These are phyloP conservation scores for Coffea eugenioides DNA, from an alignment of 257 asterid genomes.

Conservation along the genomic window DNA sequence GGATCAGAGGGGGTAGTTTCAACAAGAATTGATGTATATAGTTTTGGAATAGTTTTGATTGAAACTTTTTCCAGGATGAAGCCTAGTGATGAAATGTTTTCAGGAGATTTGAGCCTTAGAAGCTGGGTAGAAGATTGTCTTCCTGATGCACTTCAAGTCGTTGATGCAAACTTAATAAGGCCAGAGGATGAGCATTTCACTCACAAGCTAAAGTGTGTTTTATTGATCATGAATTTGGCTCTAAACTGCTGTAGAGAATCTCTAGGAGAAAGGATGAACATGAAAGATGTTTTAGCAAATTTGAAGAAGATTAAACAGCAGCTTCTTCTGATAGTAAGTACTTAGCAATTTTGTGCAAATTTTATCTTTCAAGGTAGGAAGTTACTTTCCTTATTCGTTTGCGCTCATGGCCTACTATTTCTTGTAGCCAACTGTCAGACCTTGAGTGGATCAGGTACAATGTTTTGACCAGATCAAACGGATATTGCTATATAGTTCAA, in stretches of 20 bases:
- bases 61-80: slow-evolving; percentile 2
- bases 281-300: slow-evolving; percentile 22
- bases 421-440: neutral
- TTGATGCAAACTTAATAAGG: slow-evolving; percentile 22
- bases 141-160: neutral
- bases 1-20: slow-evolving; percentile 5
- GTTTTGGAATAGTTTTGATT: slow-evolving; percentile 8
- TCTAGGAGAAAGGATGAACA: slow-evolving; percentile 28
- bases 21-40: neutral
- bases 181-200: slow-evolving; percentile 8
- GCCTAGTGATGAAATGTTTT: slow-evolving; percentile 7
- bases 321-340: neutral
- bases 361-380: neutral
- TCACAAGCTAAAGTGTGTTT: slow-evolving; percentile 19
- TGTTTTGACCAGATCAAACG: neutral
- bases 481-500: neutral
- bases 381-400: neutral
- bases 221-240: slow-evolving; percentile 32
- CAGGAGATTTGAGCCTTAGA: neutral
- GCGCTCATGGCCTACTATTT: neutral
- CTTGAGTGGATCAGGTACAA: neutral
- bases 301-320: slow-evolving; percentile 31
- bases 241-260: slow-evolving; percentile 26
- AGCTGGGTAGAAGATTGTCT: neutral
- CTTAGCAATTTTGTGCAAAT: no score